phyloP scores from a whole-genome alignment of 1,284 basidiomycete genomes.

The Porogramme epimiltina region DNA sequence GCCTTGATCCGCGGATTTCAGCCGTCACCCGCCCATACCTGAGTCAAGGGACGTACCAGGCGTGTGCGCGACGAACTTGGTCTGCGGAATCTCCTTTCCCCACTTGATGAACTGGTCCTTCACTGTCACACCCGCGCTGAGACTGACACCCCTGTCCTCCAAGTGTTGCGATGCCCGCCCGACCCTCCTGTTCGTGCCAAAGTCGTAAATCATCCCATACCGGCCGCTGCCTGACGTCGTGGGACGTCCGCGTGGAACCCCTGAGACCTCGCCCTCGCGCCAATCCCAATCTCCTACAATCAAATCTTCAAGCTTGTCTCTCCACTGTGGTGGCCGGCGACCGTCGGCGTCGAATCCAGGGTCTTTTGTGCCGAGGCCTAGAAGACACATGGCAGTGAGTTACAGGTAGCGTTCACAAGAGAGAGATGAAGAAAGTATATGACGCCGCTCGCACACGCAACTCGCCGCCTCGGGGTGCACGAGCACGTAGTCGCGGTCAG shows the following conservation, averaged over 20 bases:
- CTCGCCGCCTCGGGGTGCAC: too few species aligned
- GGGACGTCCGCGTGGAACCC: constrained; percentile 30
- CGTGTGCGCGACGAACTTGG: constrained; percentile 55
- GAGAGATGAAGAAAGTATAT: too few species aligned
- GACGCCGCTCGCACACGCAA: too few species aligned
- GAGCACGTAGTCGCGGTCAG: too few species aligned
- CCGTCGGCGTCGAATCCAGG: constrained; percentile 45
- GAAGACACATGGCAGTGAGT: constrained; percentile 16
- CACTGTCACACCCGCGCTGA: constrained; percentile 36
- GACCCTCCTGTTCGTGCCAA: constrained; percentile 31
- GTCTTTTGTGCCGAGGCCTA: constrained; percentile 40
- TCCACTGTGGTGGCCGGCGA: constrained; percentile 46
- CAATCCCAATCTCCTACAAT: constrained; percentile 70
- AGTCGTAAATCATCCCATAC: constrained; percentile 29
- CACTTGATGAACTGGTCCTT: constrained; percentile 55
- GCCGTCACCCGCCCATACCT: neutral
- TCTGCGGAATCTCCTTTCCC: constrained; percentile 53
- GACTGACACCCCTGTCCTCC: constrained; percentile 24
- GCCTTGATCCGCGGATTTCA: constrained; percentile 43
- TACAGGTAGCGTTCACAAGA: too few species aligned
- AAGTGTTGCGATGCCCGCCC: constrained; percentile 29
- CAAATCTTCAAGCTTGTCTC: constrained; percentile 55
- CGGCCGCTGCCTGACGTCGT: constrained; percentile 17
- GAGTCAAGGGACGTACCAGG: constrained; percentile 47
- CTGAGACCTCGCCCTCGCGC: constrained; percentile 58